Evolutionary conservation across 371 early-diverging fungal genomes (phyloP).

Genomic region (Apophysomyces ossiformis): DNA sequence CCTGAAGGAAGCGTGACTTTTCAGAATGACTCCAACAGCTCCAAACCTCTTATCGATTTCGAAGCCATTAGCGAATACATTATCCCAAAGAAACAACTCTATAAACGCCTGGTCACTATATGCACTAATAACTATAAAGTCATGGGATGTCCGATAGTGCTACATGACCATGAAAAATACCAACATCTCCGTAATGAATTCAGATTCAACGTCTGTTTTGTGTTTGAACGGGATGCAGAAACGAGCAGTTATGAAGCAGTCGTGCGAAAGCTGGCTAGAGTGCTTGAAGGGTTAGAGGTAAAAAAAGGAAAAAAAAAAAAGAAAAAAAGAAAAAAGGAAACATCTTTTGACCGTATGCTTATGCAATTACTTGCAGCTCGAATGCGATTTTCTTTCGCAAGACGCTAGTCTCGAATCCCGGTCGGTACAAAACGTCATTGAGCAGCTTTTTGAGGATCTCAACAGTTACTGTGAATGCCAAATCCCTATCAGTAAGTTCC

Average conservation of each 20-base stretch:
- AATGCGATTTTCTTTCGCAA: constrained; percentile 74
- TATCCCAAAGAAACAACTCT: constrained; percentile 84
- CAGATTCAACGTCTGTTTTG: constrained; percentile 88
- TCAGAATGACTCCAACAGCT: constrained; percentile 17
- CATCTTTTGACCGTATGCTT: not conserved
- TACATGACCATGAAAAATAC: constrained; percentile 76
- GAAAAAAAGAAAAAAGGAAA: too few species aligned
- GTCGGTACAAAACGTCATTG: constrained; percentile 77
- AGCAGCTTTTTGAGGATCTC: constrained; percentile 84
- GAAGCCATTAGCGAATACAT: constrained; percentile 88
- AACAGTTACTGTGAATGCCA: constrained; percentile 88
- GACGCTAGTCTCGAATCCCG: constrained; percentile 35
- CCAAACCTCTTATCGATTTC: constrained; percentile 72
- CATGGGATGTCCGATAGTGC: constrained; percentile 78
- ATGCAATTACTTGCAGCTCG: constrained; percentile 50
- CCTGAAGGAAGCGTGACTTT: constrained; percentile 77
- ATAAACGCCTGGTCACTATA: constrained; percentile 79
- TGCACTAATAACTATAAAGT: constrained; percentile 75
- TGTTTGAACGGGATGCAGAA: constrained; percentile 82
- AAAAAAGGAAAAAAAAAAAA: not conserved
- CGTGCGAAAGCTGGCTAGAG: constrained; percentile 79
- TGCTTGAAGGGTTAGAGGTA: constrained; percentile 78
- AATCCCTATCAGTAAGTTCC: constrained; percentile 77
- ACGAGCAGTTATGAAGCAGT: constrained; percentile 80
- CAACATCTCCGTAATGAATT: constrained; percentile 72